Conservation (phyloP, 1,284 basidiomycete genomes). For the Sporisorium scitamineum region DNA sequence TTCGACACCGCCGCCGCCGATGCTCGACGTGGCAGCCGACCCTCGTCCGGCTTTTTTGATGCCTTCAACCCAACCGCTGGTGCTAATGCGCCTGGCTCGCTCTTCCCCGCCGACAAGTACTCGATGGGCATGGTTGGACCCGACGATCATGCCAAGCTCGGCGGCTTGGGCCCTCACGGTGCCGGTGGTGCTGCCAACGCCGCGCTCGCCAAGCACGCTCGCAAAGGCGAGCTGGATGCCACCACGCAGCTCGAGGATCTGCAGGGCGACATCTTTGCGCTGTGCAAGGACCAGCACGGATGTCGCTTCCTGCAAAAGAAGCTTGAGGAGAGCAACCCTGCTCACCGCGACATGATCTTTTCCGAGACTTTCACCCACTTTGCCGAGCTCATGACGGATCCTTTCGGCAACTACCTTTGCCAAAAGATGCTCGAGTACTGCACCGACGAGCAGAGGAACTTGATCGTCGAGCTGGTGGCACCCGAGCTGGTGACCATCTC, state of each 20-base stretch:
- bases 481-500: slow-evolving; percentile 98
- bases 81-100: slow-evolving; percentile 41
- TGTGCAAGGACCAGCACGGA: slow-evolving; percentile 99
- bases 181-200: slow-evolving; percentile 20
- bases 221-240: slow-evolving; percentile 84
- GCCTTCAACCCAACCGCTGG: slow-evolving; percentile 54
- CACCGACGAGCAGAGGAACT: slow-evolving; percentile 95
- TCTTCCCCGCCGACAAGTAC: slow-evolving; percentile 52
- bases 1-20: slow-evolving; percentile 32
- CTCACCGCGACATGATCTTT: slow-evolving; percentile 93
- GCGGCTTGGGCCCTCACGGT: slow-evolving; percentile 23
- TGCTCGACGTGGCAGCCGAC: slow-evolving; percentile 44
- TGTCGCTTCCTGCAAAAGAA: slow-evolving; percentile 99
- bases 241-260: slow-evolving; percentile 95
- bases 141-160: slow-evolving; percentile 41
- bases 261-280: slow-evolving; percentile 85
- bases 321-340: slow-evolving; percentile 89
- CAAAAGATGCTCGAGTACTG: slow-evolving; percentile 98
- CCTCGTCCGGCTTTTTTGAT: slow-evolving; percentile 59
- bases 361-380: slow-evolving; percentile 97
- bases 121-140: slow-evolving; percentile 42
- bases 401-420: slow-evolving; percentile 99
- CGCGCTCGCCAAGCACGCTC: slow-evolving; percentile 41
- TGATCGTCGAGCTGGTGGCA: slow-evolving; percentile 97
- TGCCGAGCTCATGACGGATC: slow-evolving; percentile 98